phyloP scores from a whole-genome alignment of 2,329 filamentous ascomycete genomes.

The Ascochyta rabiei region DNA sequence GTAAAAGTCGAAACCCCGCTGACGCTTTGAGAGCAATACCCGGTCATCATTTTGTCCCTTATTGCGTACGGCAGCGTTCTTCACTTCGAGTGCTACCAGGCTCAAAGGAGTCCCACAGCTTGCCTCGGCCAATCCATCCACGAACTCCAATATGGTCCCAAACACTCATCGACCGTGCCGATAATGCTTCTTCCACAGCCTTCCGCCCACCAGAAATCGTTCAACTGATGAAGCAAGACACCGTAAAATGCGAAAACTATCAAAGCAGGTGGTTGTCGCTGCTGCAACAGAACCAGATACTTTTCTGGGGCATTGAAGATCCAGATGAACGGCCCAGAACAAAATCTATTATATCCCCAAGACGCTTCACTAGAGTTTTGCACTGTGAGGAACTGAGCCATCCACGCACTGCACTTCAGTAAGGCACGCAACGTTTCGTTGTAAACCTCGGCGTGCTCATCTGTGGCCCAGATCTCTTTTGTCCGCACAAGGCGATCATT shows the following conservation, averaged over 20 bases:
- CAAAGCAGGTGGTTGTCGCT: constrained; percentile 24
- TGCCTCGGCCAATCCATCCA: constrained; percentile 21
- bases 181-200: constrained; percentile 26
- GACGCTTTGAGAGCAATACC: too few species aligned
- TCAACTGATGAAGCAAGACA: constrained; percentile 10
- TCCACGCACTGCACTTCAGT: constrained; percentile 14
- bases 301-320: constrained; percentile 13
- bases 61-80: too few species aligned
- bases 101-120: not conserved
- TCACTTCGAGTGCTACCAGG: not conserved
- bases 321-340: constrained; percentile 25
- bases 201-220: constrained; percentile 27
- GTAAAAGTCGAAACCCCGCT: too few species aligned
- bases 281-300: constrained; percentile 20
- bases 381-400: constrained; percentile 8
- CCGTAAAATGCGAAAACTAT: constrained; percentile 28
- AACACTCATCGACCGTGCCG: constrained; percentile 11
- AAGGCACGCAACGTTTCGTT: constrained; percentile 13
- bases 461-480: constrained; percentile 11
- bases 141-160: constrained; percentile 21
- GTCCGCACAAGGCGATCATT: constrained; percentile 10
- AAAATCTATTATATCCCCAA: constrained; percentile 15
- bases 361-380: not conserved
- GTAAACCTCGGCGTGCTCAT: constrained; percentile 14
- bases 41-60: too few species aligned